Conservation (phyloP, 1,284 basidiomycete genomes). For the Ustilago bromivora region DNA sequence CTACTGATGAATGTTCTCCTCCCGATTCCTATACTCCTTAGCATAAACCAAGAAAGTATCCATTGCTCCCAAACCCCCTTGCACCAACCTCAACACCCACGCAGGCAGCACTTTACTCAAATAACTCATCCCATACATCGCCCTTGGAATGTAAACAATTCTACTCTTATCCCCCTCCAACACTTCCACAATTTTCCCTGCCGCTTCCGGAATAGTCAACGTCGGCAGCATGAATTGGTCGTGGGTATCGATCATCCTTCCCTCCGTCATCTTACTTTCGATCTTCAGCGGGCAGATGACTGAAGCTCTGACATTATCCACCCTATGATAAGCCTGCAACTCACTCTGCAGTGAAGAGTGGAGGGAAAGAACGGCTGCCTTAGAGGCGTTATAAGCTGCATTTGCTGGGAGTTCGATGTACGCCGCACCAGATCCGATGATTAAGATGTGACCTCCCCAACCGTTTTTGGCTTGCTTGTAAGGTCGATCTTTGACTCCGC, state of each 20-base stretch:
- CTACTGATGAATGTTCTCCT: conserved; percentile 35
- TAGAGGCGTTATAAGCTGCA: conserved; percentile 54
- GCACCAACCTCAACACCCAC: conserved; percentile 25
- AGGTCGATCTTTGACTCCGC: conserved; percentile 39
- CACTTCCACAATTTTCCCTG: conserved; percentile 45
- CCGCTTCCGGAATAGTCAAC: conserved; percentile 53
- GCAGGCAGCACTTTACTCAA: conserved; percentile 31
- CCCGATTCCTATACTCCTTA: conserved; percentile 30
- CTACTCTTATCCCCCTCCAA: conserved; percentile 46
- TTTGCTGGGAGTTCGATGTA: conserved; percentile 54
- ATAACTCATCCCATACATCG: conserved; percentile 41
- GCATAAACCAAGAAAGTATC: conserved; percentile 48
- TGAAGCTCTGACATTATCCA: conserved; percentile 50
- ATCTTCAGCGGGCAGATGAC: conserved; percentile 60
- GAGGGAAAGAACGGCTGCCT: conserved; percentile 51
- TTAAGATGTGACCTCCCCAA: conserved; percentile 58
- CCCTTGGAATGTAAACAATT: conserved; percentile 49
- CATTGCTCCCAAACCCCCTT: conserved; percentile 20
- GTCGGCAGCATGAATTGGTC: conserved; percentile 57
- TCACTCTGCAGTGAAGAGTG: conserved; percentile 48
- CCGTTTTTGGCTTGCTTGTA: conserved; percentile 48
- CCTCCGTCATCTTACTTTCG: conserved; percentile 57
- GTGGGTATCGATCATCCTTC: conserved; percentile 49
- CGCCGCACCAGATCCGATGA: conserved; percentile 54
- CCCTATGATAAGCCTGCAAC: conserved; percentile 52